Evolutionary conservation across 306 rosid genomes (phyloP), one percentile per base, ranked within the genome.

Genomic region (Vigna reflexopilosa): DNA sequence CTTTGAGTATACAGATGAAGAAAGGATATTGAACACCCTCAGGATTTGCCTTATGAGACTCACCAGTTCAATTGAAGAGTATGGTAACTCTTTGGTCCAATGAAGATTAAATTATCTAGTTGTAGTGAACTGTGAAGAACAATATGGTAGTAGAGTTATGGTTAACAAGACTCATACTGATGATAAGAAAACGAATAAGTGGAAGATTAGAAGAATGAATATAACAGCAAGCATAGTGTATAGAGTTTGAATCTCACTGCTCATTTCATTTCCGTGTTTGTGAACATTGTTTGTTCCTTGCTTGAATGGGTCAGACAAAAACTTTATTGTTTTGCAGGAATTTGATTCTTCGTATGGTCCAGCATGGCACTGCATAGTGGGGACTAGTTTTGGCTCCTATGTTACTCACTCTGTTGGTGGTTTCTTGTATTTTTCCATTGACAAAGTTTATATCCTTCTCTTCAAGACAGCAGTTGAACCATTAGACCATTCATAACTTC

Each of bases 341-440:
- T 95, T 92, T 79, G 98, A 95, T 78, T 83, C 93, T 38, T 71
- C 88, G 2, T 92, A 89, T 72, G 98, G 98, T 52, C 98, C 96
- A 19, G 98, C 98, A 56, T 95, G 98, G 98, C 98, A 95, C 78
- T 95, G 98, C 91, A 92, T 95, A 58, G 98, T 95, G 38, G 98
- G 98, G 16, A 91, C 93, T 51, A 92, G 98, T 89, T 95, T 95
- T 82, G 98, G 98, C 15, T 95, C 98, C 12, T 95, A 91, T 75
- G 98, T 95, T 14, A 95, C 98, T 26, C 98, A 92, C 83, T 92
- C 98, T 48, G 57, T 82, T 2, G 98, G 98, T 8, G 98, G 97
- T 40, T 92, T 95, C 88, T 79, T 92, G 87, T 95, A 91, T 84
- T 95, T 95, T 76, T 95, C 98, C 13, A 91, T 95, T 16, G 98